Evolutionary conservation across 257 asterid genomes (phyloP).

Genomic region (Fraxinus americana): DNA sequence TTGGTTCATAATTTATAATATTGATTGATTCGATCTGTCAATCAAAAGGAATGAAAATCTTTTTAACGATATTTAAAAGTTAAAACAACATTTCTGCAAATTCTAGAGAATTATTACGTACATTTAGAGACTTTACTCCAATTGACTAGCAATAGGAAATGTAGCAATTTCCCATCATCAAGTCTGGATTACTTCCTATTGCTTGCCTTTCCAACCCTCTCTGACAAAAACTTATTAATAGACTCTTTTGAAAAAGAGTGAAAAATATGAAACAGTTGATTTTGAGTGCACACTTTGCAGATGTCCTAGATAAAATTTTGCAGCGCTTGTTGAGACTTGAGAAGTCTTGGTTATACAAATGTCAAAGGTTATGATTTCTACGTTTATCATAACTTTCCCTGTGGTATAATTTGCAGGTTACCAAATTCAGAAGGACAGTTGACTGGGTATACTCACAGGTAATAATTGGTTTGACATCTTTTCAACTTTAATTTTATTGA

Average conservation of each 20-base stretch:
- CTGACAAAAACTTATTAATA: neutral
- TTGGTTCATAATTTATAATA: neutral
- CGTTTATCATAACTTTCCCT: neutral
- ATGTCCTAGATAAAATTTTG: conserved; percentile 10
- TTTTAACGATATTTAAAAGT: neutral
- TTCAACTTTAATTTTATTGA: neutral
- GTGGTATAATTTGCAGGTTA: conserved; percentile 45
- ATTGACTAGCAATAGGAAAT: neutral
- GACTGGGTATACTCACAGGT: conserved; percentile 79
- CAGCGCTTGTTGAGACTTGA: conserved; percentile 7
- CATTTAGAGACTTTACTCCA: neutral
- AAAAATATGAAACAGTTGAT: neutral
- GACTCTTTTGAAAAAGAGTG: neutral
- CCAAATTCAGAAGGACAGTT: conserved; percentile 61
- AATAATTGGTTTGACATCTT: conserved; percentile 26
- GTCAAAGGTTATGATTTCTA: neutral
- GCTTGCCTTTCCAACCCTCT: neutral
- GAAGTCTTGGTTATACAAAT: conserved; percentile 4
- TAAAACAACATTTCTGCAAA: neutral
- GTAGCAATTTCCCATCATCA: neutral
- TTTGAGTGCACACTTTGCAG: neutral
- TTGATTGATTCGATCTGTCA: neutral
- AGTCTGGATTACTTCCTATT: neutral
- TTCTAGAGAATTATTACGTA: neutral
- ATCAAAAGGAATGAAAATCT: neutral